Base-by-base conservation (phyloP, 371 early-diverging fungal genomes). In the Mucor velutinosus region DNA sequence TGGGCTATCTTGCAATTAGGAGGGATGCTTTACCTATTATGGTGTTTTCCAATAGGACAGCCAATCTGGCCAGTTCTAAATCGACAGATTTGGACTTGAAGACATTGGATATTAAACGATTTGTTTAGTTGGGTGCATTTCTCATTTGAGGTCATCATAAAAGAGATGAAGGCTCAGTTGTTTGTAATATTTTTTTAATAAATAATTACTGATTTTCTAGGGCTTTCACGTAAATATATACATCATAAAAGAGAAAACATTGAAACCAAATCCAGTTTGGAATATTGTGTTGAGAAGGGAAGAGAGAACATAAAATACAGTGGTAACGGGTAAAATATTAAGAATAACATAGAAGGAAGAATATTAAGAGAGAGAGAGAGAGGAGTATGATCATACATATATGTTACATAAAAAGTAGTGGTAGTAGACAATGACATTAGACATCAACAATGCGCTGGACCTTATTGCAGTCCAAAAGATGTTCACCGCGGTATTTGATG, bases 401-500 rank as follows among this genome's bases (percentile, higher is more conserved):
- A 49, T 51, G 29, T 47, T 62, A 35, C 49, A 35, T 62, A 35
- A 27, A 30, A 45, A 30, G 17, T 41, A 41, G 41, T 17, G 17
- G 41, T 41, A 10, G 17, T 41, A 41, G 41, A 17, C 41, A 41
- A 41, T 37, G n/a, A 17, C 30, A 19, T 67, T 62, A 67, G 23
- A 67, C 63, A 67, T 67, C 68, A 3, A 67, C 63, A 25, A 83
- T 84, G 29, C 80, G 79, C 73, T 84, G 80, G 1, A 85, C 81
- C 58, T 79, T 82, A 39, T 79, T 75, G 67, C 89, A 89, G 33
- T 85, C 87, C 12, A 77, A 63, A 27, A 89, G 61, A 72, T 89
- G 89, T 39, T 84, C 85, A 19, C 89, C 89, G 19, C 89, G 76
- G 69, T 87, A 87, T 63, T 89, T 89, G 64, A 88, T 89, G 41